These are phyloP conservation scores for Salix brachista DNA, from an alignment of 345 rosid species.

Conservation along the genomic window DNA sequence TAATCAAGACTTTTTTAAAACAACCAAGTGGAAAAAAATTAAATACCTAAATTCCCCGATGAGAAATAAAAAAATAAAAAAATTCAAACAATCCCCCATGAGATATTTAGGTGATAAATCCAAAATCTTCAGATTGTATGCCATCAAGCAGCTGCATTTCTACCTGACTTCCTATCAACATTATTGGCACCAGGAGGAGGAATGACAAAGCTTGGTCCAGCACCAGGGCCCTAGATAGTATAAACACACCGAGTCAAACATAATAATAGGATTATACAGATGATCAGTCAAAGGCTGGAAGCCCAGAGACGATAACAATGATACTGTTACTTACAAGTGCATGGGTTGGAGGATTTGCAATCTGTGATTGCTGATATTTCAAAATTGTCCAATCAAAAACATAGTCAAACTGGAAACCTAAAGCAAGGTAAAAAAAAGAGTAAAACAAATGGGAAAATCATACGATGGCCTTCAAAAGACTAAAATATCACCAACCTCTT, in stretches of 20 bases:
- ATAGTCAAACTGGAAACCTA: conserved; percentile 88
- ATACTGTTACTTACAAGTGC: conserved; percentile 38
- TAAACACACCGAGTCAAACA: background rate
- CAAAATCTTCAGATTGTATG: background rate
- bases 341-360: conserved; percentile 62
- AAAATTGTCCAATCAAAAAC: conserved; percentile 93
- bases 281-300: conserved; percentile 1
- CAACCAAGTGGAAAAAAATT: background rate
- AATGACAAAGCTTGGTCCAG: conserved; percentile 72
- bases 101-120: background rate
- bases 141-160: background rate
- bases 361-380: conserved; percentile 82
- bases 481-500: background rate
- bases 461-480: background rate
- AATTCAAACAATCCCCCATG: background rate
- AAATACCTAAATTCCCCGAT: too few relatives aligned
- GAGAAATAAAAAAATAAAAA: too few relatives aligned
- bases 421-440: background rate
- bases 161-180: conserved; percentile 66
- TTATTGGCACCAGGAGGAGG: conserved; percentile 51
- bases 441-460: conserved; percentile 7
- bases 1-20: background rate
- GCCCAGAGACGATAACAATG: conserved; percentile 3
- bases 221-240: conserved; percentile 53
- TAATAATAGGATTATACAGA: background rate